Base-by-base conservation (phyloP, 495 filamentous ascomycete species). In the Trichoderma reesei region DNA sequence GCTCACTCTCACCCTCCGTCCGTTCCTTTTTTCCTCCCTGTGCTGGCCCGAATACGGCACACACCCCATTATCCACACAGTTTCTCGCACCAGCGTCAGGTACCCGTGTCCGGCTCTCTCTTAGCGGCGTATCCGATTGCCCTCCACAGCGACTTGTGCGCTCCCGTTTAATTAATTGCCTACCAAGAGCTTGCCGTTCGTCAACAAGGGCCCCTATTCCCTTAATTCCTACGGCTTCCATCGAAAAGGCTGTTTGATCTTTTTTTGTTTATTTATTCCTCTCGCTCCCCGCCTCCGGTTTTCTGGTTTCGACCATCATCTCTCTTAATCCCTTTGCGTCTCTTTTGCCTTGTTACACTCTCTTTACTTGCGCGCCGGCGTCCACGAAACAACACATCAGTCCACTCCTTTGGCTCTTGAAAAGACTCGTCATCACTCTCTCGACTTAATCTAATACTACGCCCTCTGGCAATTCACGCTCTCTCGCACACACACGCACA, bases 321-420 rank as follows among this genome's bases (percentile, higher is more conserved):
- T 39, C 20, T 18, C 8, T 48, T 7, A 11, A 44, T 44, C 41
- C 41, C n/a, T 41, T 41, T 41, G 9, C 41, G 14, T 41, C 16
- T 18, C 20, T 48, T 48, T 48, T 13, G 34, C 59, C 11, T 61
- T 2, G 51, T 56, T 56, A 9, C 51, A 34, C 51, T 56, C 51
- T 33, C n/a, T n/a, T 56, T 56, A 56, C 51, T 56, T 14, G n/a
- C 42, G 31, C 51, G 51, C 51, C 51, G 51, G 51, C 51, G 51
- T 56, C 26, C 51, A 13, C 1, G 10, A 56, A 48, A 48, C 13
- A 48, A 11, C 41, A 44, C 13, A 44, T 16, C 51, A 56, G 51
- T 56, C 51, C 51, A 56, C 51, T 56, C 51, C 51, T 56, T 56
- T 56, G 60, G 41, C 38, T 60, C 67, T 66, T 71, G 59, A 63